phyloP scores from a whole-genome alignment of 345 rosid species.

The Theobroma cacao region DNA sequence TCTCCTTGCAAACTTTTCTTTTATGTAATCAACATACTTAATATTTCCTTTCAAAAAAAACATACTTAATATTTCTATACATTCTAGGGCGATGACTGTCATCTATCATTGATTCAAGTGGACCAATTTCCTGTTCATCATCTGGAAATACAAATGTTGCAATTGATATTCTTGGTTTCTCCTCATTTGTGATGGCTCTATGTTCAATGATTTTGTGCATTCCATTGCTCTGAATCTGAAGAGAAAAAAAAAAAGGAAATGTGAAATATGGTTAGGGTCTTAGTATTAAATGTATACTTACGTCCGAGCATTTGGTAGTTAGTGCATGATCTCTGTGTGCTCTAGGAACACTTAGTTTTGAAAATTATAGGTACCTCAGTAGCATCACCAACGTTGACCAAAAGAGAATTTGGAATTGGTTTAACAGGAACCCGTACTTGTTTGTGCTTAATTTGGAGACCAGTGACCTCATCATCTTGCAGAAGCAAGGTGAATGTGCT shows the following conservation, averaged over 20 bases:
- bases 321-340: too few relatives aligned
- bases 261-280: too few relatives aligned
- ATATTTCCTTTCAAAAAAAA: neutral
- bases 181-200: constrained; percentile 20
- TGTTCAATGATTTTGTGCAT: constrained; percentile 29
- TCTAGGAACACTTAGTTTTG: too few relatives aligned
- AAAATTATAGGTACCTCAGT: neutral
- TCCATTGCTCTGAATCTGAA: constrained; percentile 19
- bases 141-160: neutral
- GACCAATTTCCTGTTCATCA: neutral
- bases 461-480: neutral
- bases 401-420: neutral
- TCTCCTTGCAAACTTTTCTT: neutral
- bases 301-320: neutral
- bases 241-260: neutral
- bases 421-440: neutral
- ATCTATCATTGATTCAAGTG: neutral
- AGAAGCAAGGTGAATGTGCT: neutral
- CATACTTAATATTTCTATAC: too few relatives aligned
- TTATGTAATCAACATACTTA: neutral
- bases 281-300: neutral
- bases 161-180: neutral
- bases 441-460: neutral
- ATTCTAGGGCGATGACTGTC: neutral
- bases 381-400: neutral